phyloP scores from a whole-genome alignment of 1,139 yeast genomes.

The Spathaspora jeffriesii region DNA sequence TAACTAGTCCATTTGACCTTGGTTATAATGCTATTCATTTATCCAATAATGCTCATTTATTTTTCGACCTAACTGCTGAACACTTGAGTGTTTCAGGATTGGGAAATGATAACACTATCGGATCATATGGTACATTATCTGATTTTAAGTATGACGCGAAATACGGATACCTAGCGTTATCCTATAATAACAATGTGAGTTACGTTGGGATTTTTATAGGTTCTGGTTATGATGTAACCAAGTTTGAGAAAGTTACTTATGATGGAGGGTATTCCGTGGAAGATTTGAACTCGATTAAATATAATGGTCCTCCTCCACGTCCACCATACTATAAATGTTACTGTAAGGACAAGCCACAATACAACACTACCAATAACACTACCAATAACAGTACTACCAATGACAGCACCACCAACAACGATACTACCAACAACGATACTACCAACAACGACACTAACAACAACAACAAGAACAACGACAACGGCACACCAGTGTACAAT shows the following conservation, averaged over 20 bases:
- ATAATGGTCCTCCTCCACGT: neutral
- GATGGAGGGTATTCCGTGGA: neutral
- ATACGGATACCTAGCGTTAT: neutral
- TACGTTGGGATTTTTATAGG: neutral
- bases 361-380: neutral
- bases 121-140: neutral
- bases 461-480: no score
- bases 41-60: neutral
- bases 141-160: neutral
- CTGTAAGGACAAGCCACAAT: neutral
- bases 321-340: neutral
- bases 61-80: neutral
- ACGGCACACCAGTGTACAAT: no score
- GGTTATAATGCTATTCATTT: neutral
- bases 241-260: neutral
- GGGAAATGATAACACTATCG: constrained; percentile 1
- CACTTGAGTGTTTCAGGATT: neutral
- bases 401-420: no score
- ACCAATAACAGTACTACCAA: no score
- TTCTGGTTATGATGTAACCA: neutral
- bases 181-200: neutral
- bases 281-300: neutral
- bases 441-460: no score
- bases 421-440: no score
- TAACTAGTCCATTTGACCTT: neutral